Evolutionary conservation across 495 filamentous ascomycete species (phyloP), one percentile per base, ranked within the genome.

Genomic region (Hypoxylon fuscum): DNA sequence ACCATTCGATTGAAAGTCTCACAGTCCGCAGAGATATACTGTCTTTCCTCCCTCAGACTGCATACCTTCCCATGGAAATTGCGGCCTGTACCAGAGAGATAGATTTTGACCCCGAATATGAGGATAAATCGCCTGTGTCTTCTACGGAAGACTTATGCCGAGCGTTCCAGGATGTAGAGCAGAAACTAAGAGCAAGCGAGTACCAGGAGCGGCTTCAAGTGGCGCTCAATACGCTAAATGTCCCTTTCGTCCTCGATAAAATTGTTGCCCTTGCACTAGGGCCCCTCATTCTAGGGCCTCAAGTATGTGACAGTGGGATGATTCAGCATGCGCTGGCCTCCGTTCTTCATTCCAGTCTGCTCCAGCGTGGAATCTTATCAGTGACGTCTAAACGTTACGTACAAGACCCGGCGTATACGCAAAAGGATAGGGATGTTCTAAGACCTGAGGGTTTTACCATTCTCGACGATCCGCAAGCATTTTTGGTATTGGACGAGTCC

Each of bases 391-490:
- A 37, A 29, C 40, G 37, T 29, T 55, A 55, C 25, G 38, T 55
- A 42, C 51, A 55, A 29, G 51, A 60, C 17, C 56, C 56, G 20
- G 20, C 15, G 10, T 60, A 60, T 23, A 53, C 23, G 31, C 47
- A 60, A 14, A 22, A 12, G 40, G 56, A 60, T 20, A 60, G 12
- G 20, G 47, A 43, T 37, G 40, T 53, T 37, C 31, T 60, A 35
- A 29, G 31, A 29, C 45, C 38, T 18, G 47, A 38, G 27, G 29
- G 34, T 14, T 59, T 72, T 17, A 42, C 54, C 2, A 22, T 73
- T 3, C 49, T 76, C 2, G 47, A 68, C 17, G 71, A 74, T 38
- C 73, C 73, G 1, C 29, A 61, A 14, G 73, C 57, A 5, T 72
- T 72, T 46, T 46, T 74, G 10, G 25, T 65, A 9, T 40, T 74